Evolutionary conservation across 2,329 filamentous ascomycete species (phyloP).

Genomic region (Aciculosporium take): DNA sequence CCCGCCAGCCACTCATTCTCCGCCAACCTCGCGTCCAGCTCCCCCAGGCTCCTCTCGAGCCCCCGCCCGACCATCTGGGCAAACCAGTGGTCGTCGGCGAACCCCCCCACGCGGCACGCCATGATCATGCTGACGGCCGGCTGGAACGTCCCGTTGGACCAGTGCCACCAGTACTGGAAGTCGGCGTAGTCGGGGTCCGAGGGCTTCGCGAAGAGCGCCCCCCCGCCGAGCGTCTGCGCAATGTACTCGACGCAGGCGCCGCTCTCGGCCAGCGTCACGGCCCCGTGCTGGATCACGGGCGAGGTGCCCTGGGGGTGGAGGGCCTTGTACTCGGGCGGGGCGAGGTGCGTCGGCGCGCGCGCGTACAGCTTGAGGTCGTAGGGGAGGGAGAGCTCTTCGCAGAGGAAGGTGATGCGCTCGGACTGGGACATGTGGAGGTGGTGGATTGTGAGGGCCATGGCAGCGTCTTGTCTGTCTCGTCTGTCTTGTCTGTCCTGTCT

Average conservation of each 20-base stretch:
- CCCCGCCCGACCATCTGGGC: conserved; percentile 18
- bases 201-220: conserved; percentile 31
- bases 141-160: conserved; percentile 31
- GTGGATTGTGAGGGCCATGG: conserved; percentile 27
- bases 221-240: conserved; percentile 34
- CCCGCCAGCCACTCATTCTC: conserved; percentile 43
- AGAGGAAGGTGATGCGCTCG: conserved; percentile 49
- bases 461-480: not conserved
- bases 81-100: conserved; percentile 12
- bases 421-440: conserved; percentile 46
- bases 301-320: conserved; percentile 39
- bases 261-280: conserved; percentile 42
- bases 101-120: conserved; percentile 12
- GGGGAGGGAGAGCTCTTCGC: conserved; percentile 45
- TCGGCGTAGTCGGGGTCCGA: conserved; percentile 37
- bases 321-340: conserved; percentile 24
- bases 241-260: conserved; percentile 50
- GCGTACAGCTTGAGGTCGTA: conserved; percentile 23
- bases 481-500: not conserved
- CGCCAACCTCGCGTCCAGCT: conserved; percentile 34
- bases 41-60: conserved; percentile 28
- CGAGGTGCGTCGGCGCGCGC: conserved; percentile 19
- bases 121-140: conserved; percentile 24
- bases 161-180: conserved; percentile 54
- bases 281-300: conserved; percentile 44